Conservation (phyloP, 768 basidiomycete species). For the Leccinum fibrillosum region DNA sequence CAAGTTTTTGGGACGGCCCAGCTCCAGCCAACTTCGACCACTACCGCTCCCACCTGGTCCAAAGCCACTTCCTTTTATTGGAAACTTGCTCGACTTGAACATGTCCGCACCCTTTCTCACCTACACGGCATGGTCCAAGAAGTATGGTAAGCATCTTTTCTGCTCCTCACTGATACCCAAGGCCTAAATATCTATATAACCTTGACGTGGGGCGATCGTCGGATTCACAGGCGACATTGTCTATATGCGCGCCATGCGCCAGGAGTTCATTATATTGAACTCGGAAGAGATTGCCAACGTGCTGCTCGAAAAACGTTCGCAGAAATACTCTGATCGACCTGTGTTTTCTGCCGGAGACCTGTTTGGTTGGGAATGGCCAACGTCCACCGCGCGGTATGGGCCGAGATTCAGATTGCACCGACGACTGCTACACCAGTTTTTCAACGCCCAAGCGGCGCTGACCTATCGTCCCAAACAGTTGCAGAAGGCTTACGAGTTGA, state of each 20-base stretch:
- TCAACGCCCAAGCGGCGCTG: slow-evolving; percentile 1
- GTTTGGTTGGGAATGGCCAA: slow-evolving; percentile 18
- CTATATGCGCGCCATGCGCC: background rate
- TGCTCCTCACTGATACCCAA: background rate
- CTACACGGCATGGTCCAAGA: background rate
- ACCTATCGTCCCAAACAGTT: background rate
- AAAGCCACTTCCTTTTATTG: background rate
- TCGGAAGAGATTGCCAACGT: background rate
- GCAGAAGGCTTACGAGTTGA: background rate
- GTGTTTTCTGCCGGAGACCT: background rate
- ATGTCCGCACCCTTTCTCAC: background rate
- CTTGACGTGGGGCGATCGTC: background rate
- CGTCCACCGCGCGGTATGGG: slow-evolving; percentile 18
- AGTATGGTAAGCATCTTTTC: background rate
- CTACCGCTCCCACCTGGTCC: background rate
- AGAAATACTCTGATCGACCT: background rate
- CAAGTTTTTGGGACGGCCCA: background rate
- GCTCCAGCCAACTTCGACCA: background rate
- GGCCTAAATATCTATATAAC: background rate
- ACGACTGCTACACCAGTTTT: slow-evolving; percentile 22
- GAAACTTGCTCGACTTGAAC: background rate
- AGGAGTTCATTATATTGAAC: background rate
- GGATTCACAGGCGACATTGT: background rate
- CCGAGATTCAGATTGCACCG: background rate
- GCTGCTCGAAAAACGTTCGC: background rate